Conservation (phyloP, 352 stramenopile genomes). For the Pythium monospermum region DNA sequence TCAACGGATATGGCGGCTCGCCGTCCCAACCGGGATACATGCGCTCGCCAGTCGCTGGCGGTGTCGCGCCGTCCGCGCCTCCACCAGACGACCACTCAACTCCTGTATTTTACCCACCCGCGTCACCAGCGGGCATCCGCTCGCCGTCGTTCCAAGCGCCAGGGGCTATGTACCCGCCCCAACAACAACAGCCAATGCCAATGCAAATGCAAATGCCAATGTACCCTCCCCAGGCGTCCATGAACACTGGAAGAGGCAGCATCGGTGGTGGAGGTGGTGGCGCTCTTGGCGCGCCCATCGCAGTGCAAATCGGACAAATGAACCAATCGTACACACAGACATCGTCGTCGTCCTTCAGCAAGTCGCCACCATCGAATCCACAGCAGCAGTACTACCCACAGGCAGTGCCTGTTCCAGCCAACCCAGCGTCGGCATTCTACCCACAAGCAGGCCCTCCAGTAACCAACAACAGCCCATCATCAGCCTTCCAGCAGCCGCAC, state of each 20-base stretch:
- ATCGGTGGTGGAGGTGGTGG: no score
- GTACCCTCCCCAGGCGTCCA: no score
- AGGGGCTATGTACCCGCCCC: no score
- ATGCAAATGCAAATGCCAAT: neutral
- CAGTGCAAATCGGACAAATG: no score
- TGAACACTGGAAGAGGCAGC: no score
- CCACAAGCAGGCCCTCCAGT: neutral
- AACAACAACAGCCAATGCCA: neutral
- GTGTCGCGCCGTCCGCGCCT: neutral
- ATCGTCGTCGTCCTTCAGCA: neutral
- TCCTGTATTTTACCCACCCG: no score
- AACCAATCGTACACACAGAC: neutral
- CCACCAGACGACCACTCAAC: neutral
- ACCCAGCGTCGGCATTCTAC: neutral
- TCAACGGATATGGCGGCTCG: slow-evolving; percentile 6
- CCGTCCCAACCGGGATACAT: slow-evolving; percentile 9
- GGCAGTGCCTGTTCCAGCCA: neutral
- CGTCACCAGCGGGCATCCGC: neutral
- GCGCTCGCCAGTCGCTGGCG: slow-evolving; percentile 1
- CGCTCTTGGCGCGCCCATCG: no score
- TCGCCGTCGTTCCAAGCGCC: neutral
- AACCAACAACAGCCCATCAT: neutral
- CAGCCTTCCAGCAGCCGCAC: no score
- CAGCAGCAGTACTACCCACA: no score
- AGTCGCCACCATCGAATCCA: neutral